Conservation (phyloP, 129 eudicot genomes). For the Artemisia tridentata region DNA sequence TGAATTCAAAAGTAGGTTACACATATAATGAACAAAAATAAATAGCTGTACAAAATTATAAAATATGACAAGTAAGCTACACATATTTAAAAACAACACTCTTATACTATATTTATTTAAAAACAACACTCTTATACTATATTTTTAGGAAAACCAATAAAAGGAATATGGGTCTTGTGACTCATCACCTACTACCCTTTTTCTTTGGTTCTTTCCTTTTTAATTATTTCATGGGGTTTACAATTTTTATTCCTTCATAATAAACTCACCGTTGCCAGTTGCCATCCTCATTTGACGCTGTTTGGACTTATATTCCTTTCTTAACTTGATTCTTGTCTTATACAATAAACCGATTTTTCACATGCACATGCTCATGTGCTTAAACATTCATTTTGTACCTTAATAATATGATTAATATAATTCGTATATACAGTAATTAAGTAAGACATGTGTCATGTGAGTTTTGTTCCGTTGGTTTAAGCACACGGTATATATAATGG, state of each 20-base stretch:
- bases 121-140: no score
- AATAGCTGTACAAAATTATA: no score
- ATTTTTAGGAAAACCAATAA: no score
- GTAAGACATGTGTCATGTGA: constrained; percentile 17
- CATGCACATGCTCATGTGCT: constrained; percentile 15
- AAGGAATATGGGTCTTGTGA: constrained; percentile 31
- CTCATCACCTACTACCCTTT: constrained; percentile 24
- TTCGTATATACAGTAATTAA: neutral
- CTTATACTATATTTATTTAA: no score
- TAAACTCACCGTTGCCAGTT: neutral
- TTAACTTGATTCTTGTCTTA: constrained; percentile 18
- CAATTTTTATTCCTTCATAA: neutral
- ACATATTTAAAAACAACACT: no score
- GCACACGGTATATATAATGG: neutral
- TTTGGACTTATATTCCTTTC: constrained; percentile 12
- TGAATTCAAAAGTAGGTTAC: no score
- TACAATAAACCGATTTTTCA: neutral
- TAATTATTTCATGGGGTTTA: neutral
- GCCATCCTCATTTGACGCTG: constrained; percentile 1
- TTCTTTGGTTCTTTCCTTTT: neutral
- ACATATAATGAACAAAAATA: no score
- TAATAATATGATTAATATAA: neutral
- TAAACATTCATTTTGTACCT: neutral
- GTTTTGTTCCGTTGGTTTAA: constrained; percentile 3
- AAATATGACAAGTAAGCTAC: no score